Percentiles rank a stretch among this genome's conserved stretches.
phyloP scores from a whole-genome alignment of 1,284 basidiomycete species.

The Coniophora puteana region DNA sequence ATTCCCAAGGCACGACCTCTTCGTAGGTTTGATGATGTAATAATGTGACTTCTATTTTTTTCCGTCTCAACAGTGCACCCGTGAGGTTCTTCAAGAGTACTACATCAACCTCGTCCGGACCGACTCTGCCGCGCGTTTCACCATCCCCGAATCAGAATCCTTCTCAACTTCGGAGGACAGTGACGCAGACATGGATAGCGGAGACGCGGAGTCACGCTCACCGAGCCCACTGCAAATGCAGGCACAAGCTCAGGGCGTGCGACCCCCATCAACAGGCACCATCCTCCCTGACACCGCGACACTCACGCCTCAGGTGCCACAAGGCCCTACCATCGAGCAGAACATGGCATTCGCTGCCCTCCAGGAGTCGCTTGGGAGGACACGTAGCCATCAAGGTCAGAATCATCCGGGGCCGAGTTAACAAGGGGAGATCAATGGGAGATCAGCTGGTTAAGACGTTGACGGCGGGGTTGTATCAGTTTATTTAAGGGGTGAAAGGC shows the following conservation, averaged over 20 bases:
- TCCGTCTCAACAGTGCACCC: conserved; percentile 56
- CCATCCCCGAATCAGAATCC: conserved; percentile 42
- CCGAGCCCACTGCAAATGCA: conserved; percentile 39
- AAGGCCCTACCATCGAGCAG: conserved; percentile 70
- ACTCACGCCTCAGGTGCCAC: conserved; percentile 41
- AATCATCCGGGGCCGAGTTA: no score
- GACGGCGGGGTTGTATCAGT: no score
- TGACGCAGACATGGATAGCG: conserved; percentile 61
- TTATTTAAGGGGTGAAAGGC: no score
- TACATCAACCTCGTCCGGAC: conserved; percentile 81
- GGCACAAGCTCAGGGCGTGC: conserved; percentile 19
- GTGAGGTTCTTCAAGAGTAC: conserved; percentile 78
- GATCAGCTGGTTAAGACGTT: no score
- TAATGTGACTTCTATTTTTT: conserved; percentile 19
- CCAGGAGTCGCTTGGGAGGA: conserved; percentile 37
- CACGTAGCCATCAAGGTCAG: conserved; percentile 8
- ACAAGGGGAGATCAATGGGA: conserved; percentile 3
- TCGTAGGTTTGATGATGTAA: conserved; percentile 14
- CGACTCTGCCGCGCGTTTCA: conserved; percentile 58
- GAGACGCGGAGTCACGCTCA: conserved; percentile 45
- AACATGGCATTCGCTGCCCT: conserved; percentile 78
- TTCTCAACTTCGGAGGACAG: conserved; percentile 17
- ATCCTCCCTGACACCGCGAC: conserved; percentile 53
- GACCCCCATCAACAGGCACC: conserved; percentile 44
- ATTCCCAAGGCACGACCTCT: conserved; percentile 5